These are phyloP conservation scores for Apiospora phragmitis DNA, from an alignment of 2,329 filamentous ascomycete genomes.

Conservation along the genomic window DNA sequence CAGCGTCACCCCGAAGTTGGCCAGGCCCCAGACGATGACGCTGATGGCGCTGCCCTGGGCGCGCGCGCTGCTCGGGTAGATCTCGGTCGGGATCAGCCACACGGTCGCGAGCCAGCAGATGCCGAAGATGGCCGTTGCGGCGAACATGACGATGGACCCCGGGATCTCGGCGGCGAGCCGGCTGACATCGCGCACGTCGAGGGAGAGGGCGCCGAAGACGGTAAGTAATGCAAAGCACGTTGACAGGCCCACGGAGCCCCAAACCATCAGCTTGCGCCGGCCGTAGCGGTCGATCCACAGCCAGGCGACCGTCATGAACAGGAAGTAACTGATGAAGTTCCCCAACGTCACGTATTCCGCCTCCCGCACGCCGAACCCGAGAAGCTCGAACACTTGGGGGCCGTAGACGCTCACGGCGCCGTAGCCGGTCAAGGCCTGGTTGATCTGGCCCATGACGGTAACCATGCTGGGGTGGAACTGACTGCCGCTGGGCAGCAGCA, in stretches of 20 bases:
- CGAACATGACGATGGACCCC: constrained; percentile 52
- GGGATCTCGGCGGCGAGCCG: constrained; percentile 46
- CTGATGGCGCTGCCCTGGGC: constrained; percentile 55
- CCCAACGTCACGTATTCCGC: constrained; percentile 59
- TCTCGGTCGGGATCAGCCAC: constrained; percentile 61
- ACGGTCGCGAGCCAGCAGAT: constrained; percentile 61
- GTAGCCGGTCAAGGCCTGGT: constrained; percentile 59
- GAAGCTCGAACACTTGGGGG: constrained; percentile 62
- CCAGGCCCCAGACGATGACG: constrained; percentile 57
- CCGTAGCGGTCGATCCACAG: constrained; percentile 57
- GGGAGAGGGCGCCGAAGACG: constrained; percentile 49
- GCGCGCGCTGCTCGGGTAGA: constrained; percentile 54
- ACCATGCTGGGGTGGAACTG: constrained; percentile 63
- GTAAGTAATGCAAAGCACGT: constrained; percentile 51
- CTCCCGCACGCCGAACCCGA: constrained; percentile 51
- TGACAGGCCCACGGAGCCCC: constrained; percentile 49
- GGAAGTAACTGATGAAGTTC: constrained; percentile 62
- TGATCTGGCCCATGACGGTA: constrained; percentile 63
- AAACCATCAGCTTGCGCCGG: constrained; percentile 52
- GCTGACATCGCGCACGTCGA: constrained; percentile 39
- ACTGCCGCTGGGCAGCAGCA: constrained; percentile 53
- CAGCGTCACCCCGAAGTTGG: constrained; percentile 59
- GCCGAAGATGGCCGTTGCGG: constrained; percentile 61
- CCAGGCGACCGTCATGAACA: constrained; percentile 63
- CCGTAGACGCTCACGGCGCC: constrained; percentile 64